Base-by-base conservation (phyloP, 768 basidiomycete species). In the Psilocybe azurescens region DNA sequence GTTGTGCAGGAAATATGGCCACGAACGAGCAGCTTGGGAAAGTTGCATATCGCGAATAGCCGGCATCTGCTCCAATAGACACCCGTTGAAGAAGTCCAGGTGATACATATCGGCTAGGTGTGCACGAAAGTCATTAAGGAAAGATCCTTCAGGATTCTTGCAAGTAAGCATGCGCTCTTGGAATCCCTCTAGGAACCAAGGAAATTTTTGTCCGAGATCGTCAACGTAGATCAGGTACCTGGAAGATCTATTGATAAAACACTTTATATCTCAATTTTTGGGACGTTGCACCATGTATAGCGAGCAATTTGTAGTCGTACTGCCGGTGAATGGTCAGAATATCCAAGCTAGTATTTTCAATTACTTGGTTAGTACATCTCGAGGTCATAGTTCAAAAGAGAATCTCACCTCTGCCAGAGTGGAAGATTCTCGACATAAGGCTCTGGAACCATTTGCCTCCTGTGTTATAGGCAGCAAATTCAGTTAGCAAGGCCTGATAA, bases 1-100 rank as follows among this genome's bases (percentile, higher is more conserved):
- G 5, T 20, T 46, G n/a, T 52, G 61, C 47, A 62, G 46, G 33
- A 53, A 62, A n/a, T 62, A 53, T 3, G 61, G 61, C 61, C 61
- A 62, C 13, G 57, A 53, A 6, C 3, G 18, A 2, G 56, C 61
- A 29, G 18, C 10, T 8, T 39, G 9, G 5, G 51, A 32, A 11
- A 54, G 30, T 29, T 49, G n/a, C 46, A 58, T 62, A 8, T 47
- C 24, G 7, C 53, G 18, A 2, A 58, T 38, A 1, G 30, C 30
- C 5, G 46, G 51, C 32, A 48, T 58, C 14, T 62, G 51, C 20
- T 62, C 61, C 18, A 62, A 29, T 3, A 62, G 32, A 9, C 52
- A 53, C 3, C 56, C 61, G 20, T 28, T 62, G 32, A 62, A 47
- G 29, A 58, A 62, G 8, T 62, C 61, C 6, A 62, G 28, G 11